phyloP scores from a whole-genome alignment of 139 green algal genomes.

The Coelastrella sp. region DNA sequence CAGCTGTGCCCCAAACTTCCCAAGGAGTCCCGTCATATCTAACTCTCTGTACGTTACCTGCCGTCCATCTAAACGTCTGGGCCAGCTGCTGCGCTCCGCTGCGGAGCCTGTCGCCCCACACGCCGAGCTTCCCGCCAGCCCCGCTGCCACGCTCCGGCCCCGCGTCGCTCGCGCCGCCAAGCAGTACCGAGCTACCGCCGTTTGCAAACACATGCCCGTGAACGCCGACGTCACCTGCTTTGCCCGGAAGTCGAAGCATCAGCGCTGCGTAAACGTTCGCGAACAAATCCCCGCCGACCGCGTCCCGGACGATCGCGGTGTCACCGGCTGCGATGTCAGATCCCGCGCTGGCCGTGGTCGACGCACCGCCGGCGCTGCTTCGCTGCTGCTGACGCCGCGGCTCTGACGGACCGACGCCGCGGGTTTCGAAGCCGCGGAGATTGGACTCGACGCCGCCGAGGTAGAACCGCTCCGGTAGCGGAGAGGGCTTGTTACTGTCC shows the following conservation, averaged over 20 bases:
- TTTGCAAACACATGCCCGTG: constrained; percentile 87
- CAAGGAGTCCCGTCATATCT: no score
- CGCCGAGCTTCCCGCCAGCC: background rate
- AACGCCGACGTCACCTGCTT: constrained; percentile 47
- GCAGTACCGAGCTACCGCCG: constrained; percentile 71
- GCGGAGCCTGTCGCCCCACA: background rate
- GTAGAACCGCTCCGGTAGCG: constrained; percentile 23
- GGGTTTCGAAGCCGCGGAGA: constrained; percentile 40
- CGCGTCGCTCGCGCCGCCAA: constrained; percentile 8
- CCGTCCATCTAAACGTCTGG: constrained; percentile 52
- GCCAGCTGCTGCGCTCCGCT: constrained; percentile 50
- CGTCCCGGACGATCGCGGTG: constrained; percentile 52
- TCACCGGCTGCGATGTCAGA: background rate
- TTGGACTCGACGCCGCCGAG: constrained; percentile 39
- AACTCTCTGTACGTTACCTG: background rate
- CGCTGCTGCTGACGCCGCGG: background rate
- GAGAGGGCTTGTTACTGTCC: background rate
- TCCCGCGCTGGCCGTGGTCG: background rate
- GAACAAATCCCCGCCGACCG: constrained; percentile 80
- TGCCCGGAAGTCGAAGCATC: constrained; percentile 46
- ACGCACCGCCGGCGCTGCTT: background rate
- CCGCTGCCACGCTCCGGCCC: background rate
- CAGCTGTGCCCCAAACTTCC: no score
- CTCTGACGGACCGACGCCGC: constrained; percentile 39
- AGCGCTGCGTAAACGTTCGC: constrained; percentile 75